A percentile compares a stretch with the other conserved stretches of the same genome.
Conservation (phyloP, 2,329 filamentous ascomycete genomes). For the Colletotrichum sidae region DNA sequence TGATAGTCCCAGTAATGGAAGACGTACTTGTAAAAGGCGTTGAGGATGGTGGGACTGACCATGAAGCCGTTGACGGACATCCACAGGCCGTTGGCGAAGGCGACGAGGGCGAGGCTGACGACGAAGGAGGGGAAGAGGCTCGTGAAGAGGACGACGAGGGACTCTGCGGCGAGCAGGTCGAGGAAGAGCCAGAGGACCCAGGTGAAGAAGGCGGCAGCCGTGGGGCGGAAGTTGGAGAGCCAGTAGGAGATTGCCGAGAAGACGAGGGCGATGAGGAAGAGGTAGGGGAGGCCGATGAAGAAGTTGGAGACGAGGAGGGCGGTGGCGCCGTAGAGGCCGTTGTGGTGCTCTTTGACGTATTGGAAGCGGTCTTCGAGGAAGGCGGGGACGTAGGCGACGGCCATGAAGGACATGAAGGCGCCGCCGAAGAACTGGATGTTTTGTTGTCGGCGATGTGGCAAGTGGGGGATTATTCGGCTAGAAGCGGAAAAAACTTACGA, state of each 20-base stretch:
- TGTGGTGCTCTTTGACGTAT: slow-evolving; percentile 82
- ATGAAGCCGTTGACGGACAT: slow-evolving; percentile 89
- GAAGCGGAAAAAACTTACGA: slow-evolving; percentile 48
- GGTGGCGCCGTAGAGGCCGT: slow-evolving; percentile 82
- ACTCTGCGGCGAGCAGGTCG: slow-evolving; percentile 84
- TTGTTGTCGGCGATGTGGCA: background rate
- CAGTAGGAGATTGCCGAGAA: slow-evolving; percentile 85
- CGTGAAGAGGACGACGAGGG: slow-evolving; percentile 81
- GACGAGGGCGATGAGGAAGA: slow-evolving; percentile 81
- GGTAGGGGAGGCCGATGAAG: slow-evolving; percentile 82
- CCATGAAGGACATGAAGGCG: slow-evolving; percentile 85
- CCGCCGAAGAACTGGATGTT: slow-evolving; percentile 70
- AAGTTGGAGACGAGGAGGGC: slow-evolving; percentile 84
- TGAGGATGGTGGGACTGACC: slow-evolving; percentile 77
- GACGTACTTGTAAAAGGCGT: slow-evolving; percentile 87
- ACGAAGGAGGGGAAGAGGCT: slow-evolving; percentile 84
- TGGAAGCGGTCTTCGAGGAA: slow-evolving; percentile 82
- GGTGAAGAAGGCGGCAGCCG: slow-evolving; percentile 75
- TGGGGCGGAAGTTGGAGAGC: slow-evolving; percentile 80
- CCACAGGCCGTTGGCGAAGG: slow-evolving; percentile 90
- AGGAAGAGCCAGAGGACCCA: slow-evolving; percentile 90
- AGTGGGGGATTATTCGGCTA: background rate
- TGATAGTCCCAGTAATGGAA: slow-evolving; percentile 94
- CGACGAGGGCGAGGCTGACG: slow-evolving; percentile 80
- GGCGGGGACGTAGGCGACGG: slow-evolving; percentile 85